These are phyloP conservation scores for Pleurotus djamor DNA, from an alignment of 768 basidiomycete genomes.

Conservation along the genomic window DNA sequence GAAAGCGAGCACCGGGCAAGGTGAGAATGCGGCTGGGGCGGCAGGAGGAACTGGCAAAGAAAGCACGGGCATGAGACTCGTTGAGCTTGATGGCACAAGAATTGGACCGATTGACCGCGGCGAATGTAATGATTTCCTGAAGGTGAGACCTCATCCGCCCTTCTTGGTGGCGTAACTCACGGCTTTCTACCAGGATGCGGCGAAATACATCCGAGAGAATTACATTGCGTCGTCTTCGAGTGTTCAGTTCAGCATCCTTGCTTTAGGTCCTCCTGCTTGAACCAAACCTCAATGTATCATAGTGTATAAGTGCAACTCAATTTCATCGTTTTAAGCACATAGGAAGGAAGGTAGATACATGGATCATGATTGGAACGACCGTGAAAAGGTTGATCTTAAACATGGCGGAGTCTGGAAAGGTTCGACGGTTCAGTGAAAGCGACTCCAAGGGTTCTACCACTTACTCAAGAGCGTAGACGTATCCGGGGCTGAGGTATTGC, in stretches of 20 bases:
- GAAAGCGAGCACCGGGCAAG: conserved; percentile 11
- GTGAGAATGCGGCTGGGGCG: neutral
- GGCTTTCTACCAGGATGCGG: conserved; percentile 50
- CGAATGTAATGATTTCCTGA: conserved; percentile 53
- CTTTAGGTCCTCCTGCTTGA: conserved; percentile 27
- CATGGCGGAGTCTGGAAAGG: neutral
- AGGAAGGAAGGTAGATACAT: too few relatives aligned
- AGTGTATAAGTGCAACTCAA: too few relatives aligned
- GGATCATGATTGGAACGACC: too few relatives aligned
- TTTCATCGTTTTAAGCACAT: too few relatives aligned
- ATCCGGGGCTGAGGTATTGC: conserved; percentile 1
- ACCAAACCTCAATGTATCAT: too few relatives aligned
- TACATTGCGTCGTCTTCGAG: conserved; percentile 55
- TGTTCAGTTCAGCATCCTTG: conserved; percentile 68
- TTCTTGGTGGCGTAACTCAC: neutral
- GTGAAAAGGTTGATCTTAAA: neutral
- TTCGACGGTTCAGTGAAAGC: too few relatives aligned
- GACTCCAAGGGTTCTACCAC: neutral
- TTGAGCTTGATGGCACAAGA: conserved; percentile 85
- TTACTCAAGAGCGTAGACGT: conserved; percentile 4
- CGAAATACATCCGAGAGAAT: conserved; percentile 54
- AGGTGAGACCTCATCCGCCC: conserved; percentile 26
- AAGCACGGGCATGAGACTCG: conserved; percentile 42
- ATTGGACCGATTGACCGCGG: conserved; percentile 82
- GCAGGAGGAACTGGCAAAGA: conserved; percentile 14